Conservation (phyloP, 306 rosid genomes). For the Sindora glabra region DNA sequence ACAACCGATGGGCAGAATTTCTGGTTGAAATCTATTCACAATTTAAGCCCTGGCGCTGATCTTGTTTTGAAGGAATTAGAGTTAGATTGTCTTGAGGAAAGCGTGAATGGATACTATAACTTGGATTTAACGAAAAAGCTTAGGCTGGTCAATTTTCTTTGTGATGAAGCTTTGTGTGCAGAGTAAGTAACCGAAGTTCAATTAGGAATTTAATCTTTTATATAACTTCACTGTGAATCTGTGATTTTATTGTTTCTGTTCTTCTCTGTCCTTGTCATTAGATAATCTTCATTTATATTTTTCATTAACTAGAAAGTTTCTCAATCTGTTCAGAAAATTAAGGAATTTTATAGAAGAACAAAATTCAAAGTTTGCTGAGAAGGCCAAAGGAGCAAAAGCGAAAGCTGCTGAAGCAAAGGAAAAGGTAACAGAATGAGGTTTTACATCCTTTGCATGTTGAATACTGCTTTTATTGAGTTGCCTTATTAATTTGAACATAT, state of each 20-base stretch:
- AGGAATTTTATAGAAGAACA: slow-evolving; percentile 20
- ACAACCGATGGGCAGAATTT: slow-evolving; percentile 7
- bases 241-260: not conserved
- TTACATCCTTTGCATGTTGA: not conserved
- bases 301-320: not conserved
- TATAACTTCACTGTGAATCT: not conserved
- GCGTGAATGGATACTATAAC: slow-evolving; percentile 5
- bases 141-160: slow-evolving; percentile 22
- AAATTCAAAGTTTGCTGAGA: slow-evolving; percentile 7
- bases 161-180: slow-evolving; percentile 34
- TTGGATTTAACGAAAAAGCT: slow-evolving; percentile 26
- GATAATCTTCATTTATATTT: slow-evolving; percentile 7
- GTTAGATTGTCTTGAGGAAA: slow-evolving; percentile 12
- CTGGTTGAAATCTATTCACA: slow-evolving; percentile 24
- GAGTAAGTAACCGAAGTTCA: slow-evolving; percentile 17
- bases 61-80: slow-evolving; percentile 15
- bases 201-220: not conserved
- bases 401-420: slow-evolving; percentile 26
- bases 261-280: not conserved
- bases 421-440: slow-evolving; percentile 15
- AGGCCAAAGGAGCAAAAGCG: slow-evolving; percentile 11
- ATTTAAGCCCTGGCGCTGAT: slow-evolving; percentile 15
- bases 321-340: slow-evolving; percentile 21
- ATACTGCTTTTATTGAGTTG: not conserved
- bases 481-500: not conserved